Evolutionary conservation across 2,329 filamentous ascomycete genomes (phyloP).

Genomic region (Alternaria triticina): DNA sequence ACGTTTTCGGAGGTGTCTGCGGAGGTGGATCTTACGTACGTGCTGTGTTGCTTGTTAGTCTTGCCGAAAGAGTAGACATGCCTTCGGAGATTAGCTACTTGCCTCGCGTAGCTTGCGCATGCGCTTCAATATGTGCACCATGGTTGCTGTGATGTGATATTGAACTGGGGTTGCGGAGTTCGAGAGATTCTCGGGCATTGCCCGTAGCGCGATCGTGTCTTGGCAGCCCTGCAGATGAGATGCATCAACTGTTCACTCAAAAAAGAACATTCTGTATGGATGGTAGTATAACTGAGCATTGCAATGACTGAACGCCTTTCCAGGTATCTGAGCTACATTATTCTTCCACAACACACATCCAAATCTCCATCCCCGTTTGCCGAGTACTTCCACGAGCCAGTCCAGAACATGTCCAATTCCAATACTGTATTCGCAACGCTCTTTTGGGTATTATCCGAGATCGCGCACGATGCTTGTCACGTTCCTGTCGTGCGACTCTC

Average conservation of each 20-base stretch:
- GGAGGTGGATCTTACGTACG: conserved; percentile 31
- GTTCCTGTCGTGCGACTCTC: neutral
- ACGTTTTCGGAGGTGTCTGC: conserved; percentile 23
- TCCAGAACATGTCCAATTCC: conserved; percentile 15
- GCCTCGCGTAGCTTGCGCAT: conserved; percentile 77
- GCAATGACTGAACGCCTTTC: conserved; percentile 7
- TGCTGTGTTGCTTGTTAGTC: conserved; percentile 38
- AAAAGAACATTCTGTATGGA: neutral
- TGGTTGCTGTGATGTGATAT: conserved; percentile 40
- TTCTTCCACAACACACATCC: neutral
- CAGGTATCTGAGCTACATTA: neutral
- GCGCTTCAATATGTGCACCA: conserved; percentile 68
- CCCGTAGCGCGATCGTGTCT: conserved; percentile 17
- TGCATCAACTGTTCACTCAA: neutral
- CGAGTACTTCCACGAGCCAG: neutral
- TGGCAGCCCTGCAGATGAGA: conserved; percentile 11
- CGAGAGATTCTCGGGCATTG: conserved; percentile 30
- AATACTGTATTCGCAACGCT: conserved; percentile 13
- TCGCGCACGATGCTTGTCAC: neutral
- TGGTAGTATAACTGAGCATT: neutral
- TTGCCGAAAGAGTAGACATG: neutral
- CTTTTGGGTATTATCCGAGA: neutral
- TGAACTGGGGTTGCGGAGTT: conserved; percentile 27
- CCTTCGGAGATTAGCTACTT: conserved; percentile 46
- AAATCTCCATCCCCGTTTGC: neutral